Evolutionary conservation across 768 basidiomycete species (phyloP).

Genomic region (Tylopilus sp.): DNA sequence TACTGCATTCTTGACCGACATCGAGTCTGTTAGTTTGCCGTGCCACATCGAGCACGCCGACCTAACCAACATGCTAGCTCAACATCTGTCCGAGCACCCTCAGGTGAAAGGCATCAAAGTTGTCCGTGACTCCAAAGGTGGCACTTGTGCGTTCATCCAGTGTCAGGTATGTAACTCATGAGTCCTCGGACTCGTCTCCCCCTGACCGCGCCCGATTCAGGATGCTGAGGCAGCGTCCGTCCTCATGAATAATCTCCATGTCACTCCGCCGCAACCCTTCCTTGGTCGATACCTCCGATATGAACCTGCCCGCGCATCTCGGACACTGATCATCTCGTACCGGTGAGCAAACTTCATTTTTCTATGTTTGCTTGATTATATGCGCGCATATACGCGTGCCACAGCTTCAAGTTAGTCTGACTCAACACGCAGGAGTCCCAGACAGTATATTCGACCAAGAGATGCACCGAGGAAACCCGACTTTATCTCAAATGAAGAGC

Average conservation of each 20-base stretch:
- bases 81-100: slow-evolving; percentile 64
- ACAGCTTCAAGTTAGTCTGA: slow-evolving; percentile 5
- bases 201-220: slow-evolving; percentile 32
- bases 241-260: slow-evolving; percentile 59
- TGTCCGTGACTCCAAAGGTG: slow-evolving; percentile 71
- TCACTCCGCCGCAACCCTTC: slow-evolving; percentile 56
- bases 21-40: slow-evolving; percentile 51
- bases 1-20: slow-evolving; percentile 4
- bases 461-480: slow-evolving; percentile 13
- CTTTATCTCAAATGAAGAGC: slow-evolving; percentile 13
- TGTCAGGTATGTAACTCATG: slow-evolving; percentile 57
- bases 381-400: slow-evolving; percentile 24
- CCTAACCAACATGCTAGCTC: slow-evolving; percentile 54
- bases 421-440: slow-evolving; percentile 14
- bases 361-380: slow-evolving; percentile 6
- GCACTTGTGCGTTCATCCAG: slow-evolving; percentile 83
- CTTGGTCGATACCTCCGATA: slow-evolving; percentile 72
- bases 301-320: slow-evolving; percentile 73
- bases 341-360: slow-evolving; percentile 39
- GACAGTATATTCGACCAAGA: slow-evolving; percentile 20
- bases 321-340: slow-evolving; percentile 73
- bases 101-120: slow-evolving; percentile 67
- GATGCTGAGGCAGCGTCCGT: slow-evolving; percentile 52
- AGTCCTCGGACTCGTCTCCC: neutral
- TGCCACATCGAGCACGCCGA: slow-evolving; percentile 60